Evolutionary conservation across 2,329 filamentous ascomycete species (phyloP).

Genomic region (Rutstroemia sp.): DNA sequence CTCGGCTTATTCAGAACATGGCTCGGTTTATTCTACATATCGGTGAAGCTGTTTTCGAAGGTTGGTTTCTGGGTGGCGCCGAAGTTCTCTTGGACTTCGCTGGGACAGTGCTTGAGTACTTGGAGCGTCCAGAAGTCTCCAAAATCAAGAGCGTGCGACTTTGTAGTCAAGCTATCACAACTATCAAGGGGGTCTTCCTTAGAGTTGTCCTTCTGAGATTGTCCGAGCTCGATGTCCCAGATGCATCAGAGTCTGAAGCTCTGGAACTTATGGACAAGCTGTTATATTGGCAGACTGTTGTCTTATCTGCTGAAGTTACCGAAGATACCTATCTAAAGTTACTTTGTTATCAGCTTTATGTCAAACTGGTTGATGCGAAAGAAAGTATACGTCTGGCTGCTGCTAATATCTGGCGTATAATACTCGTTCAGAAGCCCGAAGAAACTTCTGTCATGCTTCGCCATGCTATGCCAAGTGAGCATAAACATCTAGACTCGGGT

Average conservation of each 20-base stretch:
- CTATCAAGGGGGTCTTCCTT: constrained; percentile 70
- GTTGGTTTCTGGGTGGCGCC: constrained; percentile 89
- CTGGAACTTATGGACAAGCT: constrained; percentile 74
- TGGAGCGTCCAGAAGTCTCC: constrained; percentile 78
- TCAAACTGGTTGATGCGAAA: constrained; percentile 69
- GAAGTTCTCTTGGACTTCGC: constrained; percentile 78
- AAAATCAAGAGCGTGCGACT: constrained; percentile 81
- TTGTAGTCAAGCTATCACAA: constrained; percentile 74
- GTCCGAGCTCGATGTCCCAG: constrained; percentile 69
- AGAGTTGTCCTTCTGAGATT: constrained; percentile 72
- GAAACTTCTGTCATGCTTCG: constrained; percentile 70
- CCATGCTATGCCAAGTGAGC: constrained; percentile 62
- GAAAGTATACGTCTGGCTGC: constrained; percentile 64
- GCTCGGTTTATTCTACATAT: constrained; percentile 74
- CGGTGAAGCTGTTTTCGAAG: constrained; percentile 86
- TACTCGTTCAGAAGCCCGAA: constrained; percentile 86
- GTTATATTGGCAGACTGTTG: constrained; percentile 91
- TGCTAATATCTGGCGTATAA: constrained; percentile 81
- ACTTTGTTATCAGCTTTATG: constrained; percentile 89
- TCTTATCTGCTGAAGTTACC: constrained; percentile 68
- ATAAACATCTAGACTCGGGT: constrained; percentile 62
- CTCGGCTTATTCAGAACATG: constrained; percentile 79
- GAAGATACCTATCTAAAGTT: constrained; percentile 79
- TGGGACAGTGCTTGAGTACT: constrained; percentile 77
- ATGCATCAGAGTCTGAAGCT: constrained; percentile 52